Conservation (phyloP, 2,329 filamentous ascomycete genomes). For the Aureobasidium subglaciale region DNA sequence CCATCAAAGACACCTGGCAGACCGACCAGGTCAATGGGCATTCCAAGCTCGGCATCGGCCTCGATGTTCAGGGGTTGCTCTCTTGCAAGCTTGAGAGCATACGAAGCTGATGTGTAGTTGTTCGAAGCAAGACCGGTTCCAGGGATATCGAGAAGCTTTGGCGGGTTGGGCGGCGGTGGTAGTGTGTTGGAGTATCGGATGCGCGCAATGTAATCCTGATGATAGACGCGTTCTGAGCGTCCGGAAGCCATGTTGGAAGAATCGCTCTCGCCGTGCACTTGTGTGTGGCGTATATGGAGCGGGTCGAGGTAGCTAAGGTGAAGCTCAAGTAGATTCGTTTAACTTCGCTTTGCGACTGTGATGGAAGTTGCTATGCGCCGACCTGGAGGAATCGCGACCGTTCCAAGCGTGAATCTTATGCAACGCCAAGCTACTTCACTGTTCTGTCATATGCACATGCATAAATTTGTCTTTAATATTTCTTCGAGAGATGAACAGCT, state of each 20-base stretch:
- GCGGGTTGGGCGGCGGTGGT: conserved; percentile 85
- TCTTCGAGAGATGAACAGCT: background rate
- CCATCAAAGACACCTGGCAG: conserved; percentile 93
- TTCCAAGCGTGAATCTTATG: background rate
- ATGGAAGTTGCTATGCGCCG: background rate
- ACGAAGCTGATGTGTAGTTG: conserved; percentile 84
- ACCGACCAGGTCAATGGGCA: conserved; percentile 92
- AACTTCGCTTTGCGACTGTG: background rate
- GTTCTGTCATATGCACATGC: background rate
- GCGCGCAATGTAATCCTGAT: conserved; percentile 96
- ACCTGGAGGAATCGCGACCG: background rate
- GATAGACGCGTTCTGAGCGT: conserved; percentile 40
- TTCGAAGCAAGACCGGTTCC: conserved; percentile 81
- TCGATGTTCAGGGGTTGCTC: conserved; percentile 95
- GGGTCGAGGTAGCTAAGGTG: background rate
- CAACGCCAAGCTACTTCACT: background rate
- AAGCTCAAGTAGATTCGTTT: background rate
- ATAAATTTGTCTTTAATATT: background rate
- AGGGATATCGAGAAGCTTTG: conserved; percentile 94
- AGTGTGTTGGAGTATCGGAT: conserved; percentile 94
- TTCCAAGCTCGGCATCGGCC: conserved; percentile 92
- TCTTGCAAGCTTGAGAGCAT: conserved; percentile 79
- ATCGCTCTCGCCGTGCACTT: background rate
- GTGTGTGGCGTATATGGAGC: background rate
- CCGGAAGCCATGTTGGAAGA: background rate